Base-by-base conservation (phyloP, 169 alveolate genomes). In the Plasmodium gaboni region DNA sequence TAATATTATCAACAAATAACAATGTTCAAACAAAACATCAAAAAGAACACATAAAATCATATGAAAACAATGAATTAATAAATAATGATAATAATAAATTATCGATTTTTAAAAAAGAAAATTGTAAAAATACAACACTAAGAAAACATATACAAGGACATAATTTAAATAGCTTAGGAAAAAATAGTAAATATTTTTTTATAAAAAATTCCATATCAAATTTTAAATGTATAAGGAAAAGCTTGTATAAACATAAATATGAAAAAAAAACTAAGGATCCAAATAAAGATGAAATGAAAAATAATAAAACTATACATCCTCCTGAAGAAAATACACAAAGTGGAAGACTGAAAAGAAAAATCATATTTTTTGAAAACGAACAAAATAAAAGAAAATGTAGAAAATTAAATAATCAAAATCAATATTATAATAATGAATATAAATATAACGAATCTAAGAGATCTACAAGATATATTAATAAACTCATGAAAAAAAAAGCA, bases 401-500 rank as follows among this genome's bases (percentile, higher is more conserved):
- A 32, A 83, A 83, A 69, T 48, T 83, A 73, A 83, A 69, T 83
- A 42, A 83, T 15, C 55, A 55, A 63, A 63, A 63, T 5, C 46
- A 38, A 38, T 24, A 22, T 42, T 69, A 67, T 50, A 48, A 60
- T 13, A 69, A 26, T 22, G 73, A 83, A 48, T 42, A 72, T 48
- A 12, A 38, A 46, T 19, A 38, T 19, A 78, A 65, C 64, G 85
- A 83, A 48, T 32, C 73, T 28, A 69, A 69, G 24, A 53, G 24
- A 72, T 57, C 83, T 8, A 57, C 91, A 48, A 83, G 55, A 63
- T 83, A 83, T 83, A 60, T 83, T 28, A 83, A 67, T 68, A 83
- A 83, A 72, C 85, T 83, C n/a, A 53, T 69, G 86, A 83, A 83
- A 51, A 83, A 83, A 63, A 83, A 83, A 26, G 72, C 83, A 38